Evolutionary conservation across 2,329 filamentous ascomycete species (phyloP), one percentile per base, ranked within the genome.

Genomic region (Neospermospora avenae): DNA sequence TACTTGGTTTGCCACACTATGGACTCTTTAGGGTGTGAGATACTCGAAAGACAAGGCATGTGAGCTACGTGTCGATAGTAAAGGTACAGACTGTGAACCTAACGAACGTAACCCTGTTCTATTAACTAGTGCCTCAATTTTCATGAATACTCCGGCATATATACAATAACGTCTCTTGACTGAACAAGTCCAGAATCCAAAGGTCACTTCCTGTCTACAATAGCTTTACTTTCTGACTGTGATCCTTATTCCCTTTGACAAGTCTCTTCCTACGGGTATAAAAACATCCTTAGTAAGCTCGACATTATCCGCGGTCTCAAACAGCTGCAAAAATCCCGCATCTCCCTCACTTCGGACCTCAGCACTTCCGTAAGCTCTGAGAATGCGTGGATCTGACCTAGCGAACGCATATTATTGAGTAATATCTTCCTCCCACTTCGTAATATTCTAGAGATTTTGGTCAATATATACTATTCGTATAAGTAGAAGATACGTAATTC

Each of bases 351-450:
- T 48, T 28, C 54, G 51, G 4, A 62, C 57, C 3, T 60, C 46
- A 16, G 20, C 53, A 10, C 48, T 41, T 7, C 63, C 63, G 48
- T 57, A 66, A 4, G 53, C 25, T 14, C 59, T 34, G 18, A 55
- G 63, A 1, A 66, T 31, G 7, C 37, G 34, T 2, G 60, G 42
- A 1, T 65, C 42, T 16, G 53, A 61, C 13, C 60, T 48, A 1
- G 51, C 69, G 41, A 68, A 71, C 37, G 59, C 63, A 58, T 70
- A 71, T 41, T 66, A 59, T 37, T 61, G 65, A 34, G 68, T 65
- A 20, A 67, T 63, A 58, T 72, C 70, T 58, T 55, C 18, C 28
- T 16, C 13, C 4, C 20, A 14, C 34, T 22, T n/a, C n/a, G 44
- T 22, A 24, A 55, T 34, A 44, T 20, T 10, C 44, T 44, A 11